Evolutionary conservation across 73 alveolate species (phyloP), one percentile per base, ranked within the genome.

Genomic region (Diophrys appendiculata): DNA sequence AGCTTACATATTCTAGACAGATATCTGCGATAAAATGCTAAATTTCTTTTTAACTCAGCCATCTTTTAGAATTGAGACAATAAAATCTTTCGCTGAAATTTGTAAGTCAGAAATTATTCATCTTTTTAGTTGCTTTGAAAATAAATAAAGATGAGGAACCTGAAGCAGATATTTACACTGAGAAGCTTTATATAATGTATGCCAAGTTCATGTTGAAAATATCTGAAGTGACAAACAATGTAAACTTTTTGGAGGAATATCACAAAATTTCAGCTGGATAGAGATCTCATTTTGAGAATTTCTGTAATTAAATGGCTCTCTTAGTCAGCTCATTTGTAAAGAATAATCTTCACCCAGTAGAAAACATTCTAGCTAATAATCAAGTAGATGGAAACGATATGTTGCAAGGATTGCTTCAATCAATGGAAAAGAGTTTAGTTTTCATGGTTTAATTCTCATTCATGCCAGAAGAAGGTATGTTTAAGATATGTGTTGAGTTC

Each of bases 401-500:
- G 43, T 35, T 60, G 53, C 1, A 3, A 29, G 28, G 32, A 65
- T 23, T 82, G 11, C 56, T 54, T 18, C 18, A 73, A n/a, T 54
- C 78, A 52, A 67, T 64, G 14, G 54, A 72, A 33, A 72, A 82
- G 53, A 11, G 72, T 34, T 32, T 82, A 28, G 83, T 54, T 68
- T 87, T 80, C 78, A 32, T 93, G n/a, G 87, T 93, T 29, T 56
- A 93, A 28, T 56, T 93, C 52, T 68, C 93, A n/a, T 71, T 52
- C 71, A 81, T 90, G 53, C 92, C 91, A 25, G 94, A 86, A 31
- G 95, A 93, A 56, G 91, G 88, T 72, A 74, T 90, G 28, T 93
- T 90, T 77, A 93, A 93, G 56, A 89, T 87, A 29, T 93, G 98
- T 72, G 82, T 87, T 56, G 98, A 93, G 29, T 93, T 90, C 82